These are phyloP conservation scores for Cladophialophora exuberans DNA, from an alignment of 2,329 filamentous ascomycete genomes.

Conservation along the genomic window DNA sequence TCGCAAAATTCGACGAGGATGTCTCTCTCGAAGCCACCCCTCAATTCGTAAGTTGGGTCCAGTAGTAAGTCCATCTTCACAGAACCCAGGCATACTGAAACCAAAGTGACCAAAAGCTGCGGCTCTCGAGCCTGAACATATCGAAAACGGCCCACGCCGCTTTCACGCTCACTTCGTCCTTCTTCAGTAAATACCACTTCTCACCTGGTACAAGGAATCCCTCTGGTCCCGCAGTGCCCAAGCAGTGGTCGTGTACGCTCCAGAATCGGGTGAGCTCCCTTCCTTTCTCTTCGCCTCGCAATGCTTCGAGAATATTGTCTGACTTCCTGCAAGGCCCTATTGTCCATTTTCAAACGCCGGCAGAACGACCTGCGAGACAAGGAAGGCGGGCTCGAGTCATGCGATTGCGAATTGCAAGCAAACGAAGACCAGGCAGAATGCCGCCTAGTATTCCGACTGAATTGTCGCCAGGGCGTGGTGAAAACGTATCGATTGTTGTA, in stretches of 20 bases:
- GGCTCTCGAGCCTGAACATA: conserved; percentile 63
- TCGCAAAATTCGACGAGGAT: conserved; percentile 66
- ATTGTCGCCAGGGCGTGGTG: conserved; percentile 65
- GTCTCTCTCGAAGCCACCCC: conserved; percentile 65
- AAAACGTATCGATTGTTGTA: conserved; percentile 69
- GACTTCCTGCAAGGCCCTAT: conserved; percentile 51
- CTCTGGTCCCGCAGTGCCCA: conserved; percentile 16
- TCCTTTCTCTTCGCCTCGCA: not conserved
- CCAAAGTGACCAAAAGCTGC: too few species aligned
- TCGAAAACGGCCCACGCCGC: conserved; percentile 67
- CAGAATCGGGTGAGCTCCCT: conserved; percentile 30
- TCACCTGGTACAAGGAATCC: conserved; percentile 21
- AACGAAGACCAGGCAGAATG: conserved; percentile 60
- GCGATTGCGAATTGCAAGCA: conserved; percentile 64
- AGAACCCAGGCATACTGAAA: too few species aligned
- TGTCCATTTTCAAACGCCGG: conserved; percentile 66
- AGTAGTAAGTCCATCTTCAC: too few species aligned
- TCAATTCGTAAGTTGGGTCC: conserved; percentile 52
- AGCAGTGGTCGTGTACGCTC: conserved; percentile 32
- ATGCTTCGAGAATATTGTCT: too few species aligned
- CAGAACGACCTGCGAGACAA: conserved; percentile 57
- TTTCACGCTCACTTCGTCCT: conserved; percentile 59
- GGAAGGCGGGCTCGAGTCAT: conserved; percentile 64
- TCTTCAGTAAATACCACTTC: conserved; percentile 65
- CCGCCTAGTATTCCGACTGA: conserved; percentile 63